Base-by-base conservation (phyloP, 192 early-diverging fungal genomes). In the Haplosporangium gracile region DNA sequence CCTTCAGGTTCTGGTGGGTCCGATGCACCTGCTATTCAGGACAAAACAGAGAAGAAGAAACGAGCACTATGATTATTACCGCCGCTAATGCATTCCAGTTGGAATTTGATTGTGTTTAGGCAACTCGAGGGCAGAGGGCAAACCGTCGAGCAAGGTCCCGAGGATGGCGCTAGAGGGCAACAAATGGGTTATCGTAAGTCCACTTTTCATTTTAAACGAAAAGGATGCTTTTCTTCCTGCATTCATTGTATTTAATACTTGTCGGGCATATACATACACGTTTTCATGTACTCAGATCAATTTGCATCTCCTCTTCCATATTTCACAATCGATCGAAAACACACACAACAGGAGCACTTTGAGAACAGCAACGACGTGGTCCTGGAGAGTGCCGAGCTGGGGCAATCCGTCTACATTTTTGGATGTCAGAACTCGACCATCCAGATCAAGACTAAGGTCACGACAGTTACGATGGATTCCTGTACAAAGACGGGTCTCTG, bases 341-440 rank as follows among this genome's bases (percentile, higher is more conserved):
- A 34, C 60, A 34, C 65, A 39, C 39, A 45, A 51, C 49, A 89
- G 88, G 98, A 99, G 89, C 96, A 98, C 90, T 95, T 95, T 79
- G 90, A 93, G 77, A 90, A 91, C 79, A 91, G 94, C 88, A 86
- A 84, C n/a, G 89, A 95, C 10, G 90, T 99, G 29, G 88, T 95
- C 10, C 92, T 99, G 77, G 96, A 97, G 70, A 91, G 91, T 5
- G 93, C 94, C 0, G 94, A 95, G 74, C 93, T 97, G 60, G 94
- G 92, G 77, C 97, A 99, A 74, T 94, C 94, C 0, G 96, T 99
- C 5, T 98, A 98, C 77, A 96, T 99, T 86, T 99, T 92, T 89
- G 97, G 97, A 88, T 98, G 98, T 91, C 92, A 93, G 73, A 96
- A 97, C 85, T 95, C 93, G 3, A 98, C 97, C 8, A 93, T 99